phyloP scores from a whole-genome alignment of 2,329 filamentous ascomycete species.

The Pseudocercospora cruenta region DNA sequence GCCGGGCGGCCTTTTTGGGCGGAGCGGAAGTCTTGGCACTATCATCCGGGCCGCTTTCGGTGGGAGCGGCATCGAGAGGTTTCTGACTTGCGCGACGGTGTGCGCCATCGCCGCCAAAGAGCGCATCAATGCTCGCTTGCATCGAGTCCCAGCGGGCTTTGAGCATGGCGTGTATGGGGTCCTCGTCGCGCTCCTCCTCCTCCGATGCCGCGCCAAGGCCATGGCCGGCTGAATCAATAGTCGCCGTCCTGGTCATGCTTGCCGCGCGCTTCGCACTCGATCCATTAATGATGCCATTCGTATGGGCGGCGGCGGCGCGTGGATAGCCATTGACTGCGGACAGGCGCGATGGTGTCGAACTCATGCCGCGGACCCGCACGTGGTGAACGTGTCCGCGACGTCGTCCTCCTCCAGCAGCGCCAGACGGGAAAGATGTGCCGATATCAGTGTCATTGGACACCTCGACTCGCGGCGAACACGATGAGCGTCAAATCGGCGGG shows the following conservation, averaged over 20 bases:
- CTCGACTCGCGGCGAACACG: conserved; percentile 26
- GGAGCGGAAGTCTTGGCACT: conserved; percentile 51
- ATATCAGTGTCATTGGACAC: conserved; percentile 30
- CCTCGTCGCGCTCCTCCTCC: conserved; percentile 50
- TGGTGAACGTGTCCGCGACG: not conserved
- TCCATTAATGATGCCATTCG: conserved; percentile 45
- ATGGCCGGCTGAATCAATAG: conserved; percentile 5
- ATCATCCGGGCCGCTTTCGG: conserved; percentile 30
- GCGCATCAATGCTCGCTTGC: conserved; percentile 73
- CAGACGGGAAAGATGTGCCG: conserved; percentile 8
- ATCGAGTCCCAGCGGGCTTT: conserved; percentile 75
- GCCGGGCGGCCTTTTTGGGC: conserved; percentile 74
- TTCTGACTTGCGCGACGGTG: conserved; percentile 34
- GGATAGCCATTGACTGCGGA: conserved; percentile 31
- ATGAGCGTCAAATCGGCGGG: not conserved
- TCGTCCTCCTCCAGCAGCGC: not conserved
- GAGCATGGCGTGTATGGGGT: conserved; percentile 62
- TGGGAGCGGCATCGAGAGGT: conserved; percentile 18
- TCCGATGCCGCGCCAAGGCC: conserved; percentile 30
- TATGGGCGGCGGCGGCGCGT: conserved; percentile 27
- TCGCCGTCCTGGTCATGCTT: conserved; percentile 46
- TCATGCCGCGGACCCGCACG: conserved; percentile 16
- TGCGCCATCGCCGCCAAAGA: conserved; percentile 63
- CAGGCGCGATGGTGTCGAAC: conserved; percentile 8
- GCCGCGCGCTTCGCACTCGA: conserved; percentile 41